A percentile compares a stretch with the other conserved stretches of the same genome.
phyloP scores from a whole-genome alignment of 768 basidiomycete genomes.

The Leccinum variicolor region DNA sequence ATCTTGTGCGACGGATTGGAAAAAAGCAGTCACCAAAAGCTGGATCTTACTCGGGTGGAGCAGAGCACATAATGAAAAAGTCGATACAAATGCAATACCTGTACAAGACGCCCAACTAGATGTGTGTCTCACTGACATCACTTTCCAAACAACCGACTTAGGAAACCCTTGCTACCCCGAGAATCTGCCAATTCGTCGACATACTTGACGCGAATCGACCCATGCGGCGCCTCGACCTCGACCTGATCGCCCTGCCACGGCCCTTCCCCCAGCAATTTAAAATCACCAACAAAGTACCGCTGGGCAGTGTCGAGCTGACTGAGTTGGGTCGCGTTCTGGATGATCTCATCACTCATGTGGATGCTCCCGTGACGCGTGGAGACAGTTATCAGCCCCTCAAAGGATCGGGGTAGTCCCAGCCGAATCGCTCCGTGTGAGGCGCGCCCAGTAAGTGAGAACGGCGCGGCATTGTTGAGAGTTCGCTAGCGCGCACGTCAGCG shows the following conservation, averaged over 20 bases:
- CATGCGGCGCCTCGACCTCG: constrained; percentile 14
- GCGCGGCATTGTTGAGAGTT: constrained; percentile 6
- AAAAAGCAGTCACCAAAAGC: neutral
- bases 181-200: constrained; percentile 8
- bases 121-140: constrained; percentile 1
- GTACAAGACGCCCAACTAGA: neutral
- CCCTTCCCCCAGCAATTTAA: constrained; percentile 11
- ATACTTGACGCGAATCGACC: constrained; percentile 20
- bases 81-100: neutral
- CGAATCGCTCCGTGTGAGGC: constrained; percentile 13
- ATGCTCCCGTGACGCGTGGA: constrained; percentile 18
- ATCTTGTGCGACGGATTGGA: neutral
- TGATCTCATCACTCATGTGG: constrained; percentile 10
- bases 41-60: too few relatives aligned
- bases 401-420: constrained; percentile 19
- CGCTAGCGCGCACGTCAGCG: constrained; percentile 9
- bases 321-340: constrained; percentile 17
- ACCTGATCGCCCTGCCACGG: constrained; percentile 23
- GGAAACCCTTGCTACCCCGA: constrained; percentile 12
- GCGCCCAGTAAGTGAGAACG: constrained; percentile 15
- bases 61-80: neutral
- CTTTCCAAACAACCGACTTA: constrained; percentile 18
- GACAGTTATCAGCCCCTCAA: constrained; percentile 18
- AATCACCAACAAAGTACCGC: constrained; percentile 27
- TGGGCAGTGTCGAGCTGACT: constrained; percentile 16